phyloP scores from a whole-genome alignment of 2,329 filamentous ascomycete genomes.

The Nannizziopsis barbatae region DNA sequence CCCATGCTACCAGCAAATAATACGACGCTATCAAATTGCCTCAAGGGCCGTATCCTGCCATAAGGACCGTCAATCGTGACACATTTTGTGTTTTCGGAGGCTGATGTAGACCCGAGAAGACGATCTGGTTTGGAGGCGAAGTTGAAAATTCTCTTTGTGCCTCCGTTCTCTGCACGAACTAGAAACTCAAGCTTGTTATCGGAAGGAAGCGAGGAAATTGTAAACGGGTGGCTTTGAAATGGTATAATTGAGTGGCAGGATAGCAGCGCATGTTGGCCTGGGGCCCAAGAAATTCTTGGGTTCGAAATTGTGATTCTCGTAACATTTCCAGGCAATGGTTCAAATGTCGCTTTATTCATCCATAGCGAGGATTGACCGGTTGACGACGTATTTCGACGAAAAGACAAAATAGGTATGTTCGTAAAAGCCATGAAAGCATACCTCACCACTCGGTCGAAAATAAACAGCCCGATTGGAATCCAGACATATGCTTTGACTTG shows the following conservation, averaged over 20 bases:
- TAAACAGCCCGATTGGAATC: conserved; percentile 38
- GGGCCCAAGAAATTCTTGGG: conserved; percentile 47
- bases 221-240: conserved; percentile 55
- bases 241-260: conserved; percentile 47
- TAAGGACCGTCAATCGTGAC: conserved; percentile 47
- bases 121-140: conserved; percentile 37
- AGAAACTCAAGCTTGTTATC: conserved; percentile 48
- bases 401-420: conserved; percentile 36
- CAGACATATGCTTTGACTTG: conserved; percentile 38
- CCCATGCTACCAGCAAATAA: conserved; percentile 51
- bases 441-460: conserved; percentile 36
- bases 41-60: conserved; percentile 40
- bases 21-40: conserved; percentile 51
- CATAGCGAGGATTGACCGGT: conserved; percentile 21
- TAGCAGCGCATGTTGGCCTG: conserved; percentile 54
- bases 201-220: conserved; percentile 46
- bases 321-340: conserved; percentile 43
- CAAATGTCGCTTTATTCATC: conserved; percentile 36
- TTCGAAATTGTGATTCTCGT: conserved; percentile 47
- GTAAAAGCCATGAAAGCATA: conserved; percentile 27
- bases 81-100: conserved; percentile 15
- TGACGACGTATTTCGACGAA: conserved; percentile 8
- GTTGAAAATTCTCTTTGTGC: conserved; percentile 41
- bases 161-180: conserved; percentile 44
- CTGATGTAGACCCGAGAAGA: conserved; percentile 9